phyloP scores from a whole-genome alignment of 352 stramenopile species.

The Aphanomyces euteiches region DNA sequence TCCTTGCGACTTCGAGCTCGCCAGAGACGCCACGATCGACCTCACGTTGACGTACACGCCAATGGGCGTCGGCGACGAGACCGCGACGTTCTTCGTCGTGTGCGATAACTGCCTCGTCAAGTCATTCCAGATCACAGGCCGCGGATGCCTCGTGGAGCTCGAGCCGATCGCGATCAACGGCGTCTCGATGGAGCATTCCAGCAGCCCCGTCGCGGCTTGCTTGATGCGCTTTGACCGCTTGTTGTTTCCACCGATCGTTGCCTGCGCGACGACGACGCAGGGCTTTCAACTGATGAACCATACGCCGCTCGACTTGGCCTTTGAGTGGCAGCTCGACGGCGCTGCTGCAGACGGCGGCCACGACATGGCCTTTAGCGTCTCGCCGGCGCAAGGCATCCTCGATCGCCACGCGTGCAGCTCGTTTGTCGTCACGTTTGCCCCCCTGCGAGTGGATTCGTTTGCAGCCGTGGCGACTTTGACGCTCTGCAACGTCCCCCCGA shows the following conservation, averaged over 20 bases:
- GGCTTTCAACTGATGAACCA: slow-evolving; percentile 55
- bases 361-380: slow-evolving; percentile 38
- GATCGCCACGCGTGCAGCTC: slow-evolving; percentile 37
- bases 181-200: slow-evolving; percentile 41
- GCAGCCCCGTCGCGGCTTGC: slow-evolving; percentile 30
- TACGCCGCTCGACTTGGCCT: slow-evolving; percentile 59
- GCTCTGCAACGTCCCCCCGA: slow-evolving; percentile 23
- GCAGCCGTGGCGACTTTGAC: background rate
- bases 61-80: slow-evolving; percentile 51
- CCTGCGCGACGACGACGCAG: slow-evolving; percentile 39
- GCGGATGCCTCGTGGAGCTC: slow-evolving; percentile 65
- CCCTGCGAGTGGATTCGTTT: slow-evolving; percentile 26
- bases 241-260: slow-evolving; percentile 47
- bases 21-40: slow-evolving; percentile 39
- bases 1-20: slow-evolving; percentile 54
- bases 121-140: slow-evolving; percentile 60
- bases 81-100: slow-evolving; percentile 68
- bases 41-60: slow-evolving; percentile 57
- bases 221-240: slow-evolving; percentile 51
- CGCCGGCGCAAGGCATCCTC: slow-evolving; percentile 45
- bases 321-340: slow-evolving; percentile 46
- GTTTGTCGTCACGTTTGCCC: slow-evolving; percentile 52
- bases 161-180: slow-evolving; percentile 46
- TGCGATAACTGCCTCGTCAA: slow-evolving; percentile 82
- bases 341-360: background rate